These are phyloP conservation scores for Tulasnella sp. DNA, from an alignment of 768 basidiomycete genomes.

Conservation along the genomic window DNA sequence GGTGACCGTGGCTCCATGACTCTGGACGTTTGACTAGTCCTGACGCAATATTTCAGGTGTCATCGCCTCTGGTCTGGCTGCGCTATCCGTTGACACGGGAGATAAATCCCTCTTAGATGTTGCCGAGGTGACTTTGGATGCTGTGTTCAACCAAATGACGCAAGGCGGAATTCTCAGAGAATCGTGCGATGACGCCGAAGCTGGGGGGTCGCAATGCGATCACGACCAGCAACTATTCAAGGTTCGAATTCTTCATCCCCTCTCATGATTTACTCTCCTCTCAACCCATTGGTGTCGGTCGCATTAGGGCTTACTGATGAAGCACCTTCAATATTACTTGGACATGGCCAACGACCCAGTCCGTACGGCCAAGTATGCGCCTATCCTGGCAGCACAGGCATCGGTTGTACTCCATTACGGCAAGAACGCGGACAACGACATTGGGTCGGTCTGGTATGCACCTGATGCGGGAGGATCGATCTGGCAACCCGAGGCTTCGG, in stretches of 20 bases:
- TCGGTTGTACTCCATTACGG: constrained; percentile 37
- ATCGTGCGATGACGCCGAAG: constrained; percentile 38
- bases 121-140: constrained; percentile 44
- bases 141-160: constrained; percentile 35
- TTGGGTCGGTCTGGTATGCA: constrained; percentile 26
- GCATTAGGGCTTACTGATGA: constrained; percentile 19
- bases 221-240: constrained; percentile 27
- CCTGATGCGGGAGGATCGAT: constrained; percentile 24
- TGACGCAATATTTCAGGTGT: constrained; percentile 34
- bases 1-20: no score
- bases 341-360: constrained; percentile 31
- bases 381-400: constrained; percentile 30
- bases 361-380: constrained; percentile 30
- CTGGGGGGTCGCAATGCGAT: constrained; percentile 25
- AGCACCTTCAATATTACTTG: constrained; percentile 41
- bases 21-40: constrained; percentile 23
- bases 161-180: constrained; percentile 36
- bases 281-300: no score
- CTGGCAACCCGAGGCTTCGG: constrained; percentile 25
- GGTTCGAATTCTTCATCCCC: not conserved
- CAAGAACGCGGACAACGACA: constrained; percentile 30
- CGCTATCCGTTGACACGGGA: constrained; percentile 30
- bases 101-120: constrained; percentile 35
- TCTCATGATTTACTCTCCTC: not conserved
- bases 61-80: constrained; percentile 42